Evolutionary conservation across 495 filamentous ascomycete species (phyloP), one percentile per base, ranked within the genome.

Genomic region (Penicillium coffeae): DNA sequence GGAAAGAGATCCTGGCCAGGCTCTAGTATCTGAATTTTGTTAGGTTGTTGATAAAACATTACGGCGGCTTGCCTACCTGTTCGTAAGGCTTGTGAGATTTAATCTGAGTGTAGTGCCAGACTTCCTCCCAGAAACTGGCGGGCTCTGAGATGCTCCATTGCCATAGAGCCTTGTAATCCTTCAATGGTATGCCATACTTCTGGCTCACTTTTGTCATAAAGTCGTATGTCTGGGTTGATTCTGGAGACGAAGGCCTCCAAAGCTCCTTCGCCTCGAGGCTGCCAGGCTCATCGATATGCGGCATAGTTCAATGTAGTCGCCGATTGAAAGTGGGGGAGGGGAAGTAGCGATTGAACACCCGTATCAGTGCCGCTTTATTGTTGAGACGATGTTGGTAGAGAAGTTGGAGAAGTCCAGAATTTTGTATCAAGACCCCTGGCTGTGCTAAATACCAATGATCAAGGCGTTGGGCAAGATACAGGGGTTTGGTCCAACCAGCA

Each of bases 111-210:
- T 85, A 93, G 36, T 86, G 69, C 90, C 90, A 96, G 7, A 91
- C 78, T 52, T 93, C 83, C 15, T 75, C 82, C 93, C 93, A 98
- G 58, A 95, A 93, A 6, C 76, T 64, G 9, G 81, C 75, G 18
- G 88, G 75, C 56, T 94, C 78, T 14, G 84, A 76, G 42, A 90
- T 79, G 45, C 88, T 94, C 93, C 93, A 98, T 55, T 77, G 71
- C 71, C 89, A 86, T 10, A 96, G 76, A 9, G 79, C 74, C 16
- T 83, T 65, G 56, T 95, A 92, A 56, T 75, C 78, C 14, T 71
- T 56, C 46, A 94, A 73, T 12, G 71, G 63, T 30, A 87, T 55
- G 3, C 68, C 62, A 65, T 91, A 81, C 58, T 87, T 88, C 35
- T 75, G 52, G 60, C 84, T 87, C 32, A 95, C 73, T 39, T 73